Evolutionary conservation across 2,329 filamentous ascomycete species (phyloP).

Genomic region (Colletotrichum limetticola): DNA sequence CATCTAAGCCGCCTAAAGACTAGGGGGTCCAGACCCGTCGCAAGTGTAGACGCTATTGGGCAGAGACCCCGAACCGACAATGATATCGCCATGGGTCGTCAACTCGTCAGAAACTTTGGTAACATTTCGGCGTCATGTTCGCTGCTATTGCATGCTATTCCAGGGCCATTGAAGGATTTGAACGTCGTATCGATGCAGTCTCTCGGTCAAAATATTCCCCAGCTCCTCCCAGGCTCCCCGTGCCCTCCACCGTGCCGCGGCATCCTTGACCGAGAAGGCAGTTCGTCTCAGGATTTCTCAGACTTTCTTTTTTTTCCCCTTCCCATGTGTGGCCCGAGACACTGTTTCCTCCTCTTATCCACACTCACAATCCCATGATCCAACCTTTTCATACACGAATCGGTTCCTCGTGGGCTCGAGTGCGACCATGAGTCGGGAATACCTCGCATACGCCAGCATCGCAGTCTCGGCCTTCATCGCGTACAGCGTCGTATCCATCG

Average conservation of each 20-base stretch:
- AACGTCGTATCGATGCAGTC: neutral
- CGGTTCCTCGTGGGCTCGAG: neutral
- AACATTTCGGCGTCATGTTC: neutral
- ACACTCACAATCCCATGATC: neutral
- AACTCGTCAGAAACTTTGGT: neutral
- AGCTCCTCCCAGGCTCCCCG: neutral
- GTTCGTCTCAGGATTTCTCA: neutral
- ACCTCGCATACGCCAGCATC: neutral
- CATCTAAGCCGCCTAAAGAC: neutral
- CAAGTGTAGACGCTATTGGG: neutral
- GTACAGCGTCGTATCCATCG: conserved; percentile 32
- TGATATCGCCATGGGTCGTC: neutral
- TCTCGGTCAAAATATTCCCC: neutral
- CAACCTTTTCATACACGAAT: neutral
- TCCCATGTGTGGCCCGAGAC: neutral
- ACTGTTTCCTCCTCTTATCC: neutral
- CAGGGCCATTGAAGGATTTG: neutral
- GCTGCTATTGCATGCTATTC: neutral
- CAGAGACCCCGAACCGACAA: neutral
- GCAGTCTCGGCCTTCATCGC: conserved; percentile 25
- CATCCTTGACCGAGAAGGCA: neutral
- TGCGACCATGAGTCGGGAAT: conserved; percentile 15
- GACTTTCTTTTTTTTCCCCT: neutral
- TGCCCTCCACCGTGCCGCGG: neutral
- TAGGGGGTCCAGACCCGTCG: neutral